Conservation (phyloP, 768 basidiomycete species). For the Dendrothele bispora region DNA sequence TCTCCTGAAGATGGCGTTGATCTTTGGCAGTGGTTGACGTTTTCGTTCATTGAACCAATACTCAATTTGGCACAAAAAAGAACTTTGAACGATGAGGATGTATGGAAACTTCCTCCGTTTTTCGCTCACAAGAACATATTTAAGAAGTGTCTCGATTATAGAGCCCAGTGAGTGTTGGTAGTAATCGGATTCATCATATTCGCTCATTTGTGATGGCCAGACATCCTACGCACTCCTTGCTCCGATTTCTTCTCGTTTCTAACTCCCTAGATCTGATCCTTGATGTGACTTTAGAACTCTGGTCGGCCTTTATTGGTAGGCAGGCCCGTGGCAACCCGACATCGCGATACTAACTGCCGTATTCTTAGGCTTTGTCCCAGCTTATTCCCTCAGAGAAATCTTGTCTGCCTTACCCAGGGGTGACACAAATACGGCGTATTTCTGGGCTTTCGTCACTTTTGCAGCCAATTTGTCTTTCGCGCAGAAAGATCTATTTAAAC, state of each 20-base stretch:
- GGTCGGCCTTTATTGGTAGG: conserved; percentile 51
- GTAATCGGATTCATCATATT: conserved; percentile 2
- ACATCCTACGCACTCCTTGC: conserved; percentile 54
- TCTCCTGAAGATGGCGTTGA: conserved; percentile 67
- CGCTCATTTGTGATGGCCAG: conserved; percentile 25
- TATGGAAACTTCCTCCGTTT: conserved; percentile 68
- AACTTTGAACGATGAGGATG: conserved; percentile 50
- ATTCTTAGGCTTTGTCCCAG: conserved; percentile 58
- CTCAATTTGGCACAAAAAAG: conserved; percentile 49
- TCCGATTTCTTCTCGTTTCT: conserved; percentile 62
- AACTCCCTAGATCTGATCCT: conserved; percentile 71
- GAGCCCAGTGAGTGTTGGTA: conserved; percentile 31
- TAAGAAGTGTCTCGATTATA: conserved; percentile 58
- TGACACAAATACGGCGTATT: conserved; percentile 48
- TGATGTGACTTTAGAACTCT: conserved; percentile 56
- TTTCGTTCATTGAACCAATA: conserved; percentile 65
- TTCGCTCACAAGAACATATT: conserved; percentile 71
- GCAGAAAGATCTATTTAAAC: conserved; percentile 59
- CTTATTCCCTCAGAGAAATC: conserved; percentile 65
- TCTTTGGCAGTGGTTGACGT: conserved; percentile 66
- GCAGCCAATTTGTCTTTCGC: conserved; percentile 66
- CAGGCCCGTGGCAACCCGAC: not conserved
- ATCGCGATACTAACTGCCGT: conserved; percentile 1
- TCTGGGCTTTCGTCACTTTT: conserved; percentile 61
- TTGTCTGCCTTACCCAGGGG: conserved; percentile 48